phyloP scores from a whole-genome alignment of 2,329 filamentous ascomycete species.

The Emergomyces orientalis region DNA sequence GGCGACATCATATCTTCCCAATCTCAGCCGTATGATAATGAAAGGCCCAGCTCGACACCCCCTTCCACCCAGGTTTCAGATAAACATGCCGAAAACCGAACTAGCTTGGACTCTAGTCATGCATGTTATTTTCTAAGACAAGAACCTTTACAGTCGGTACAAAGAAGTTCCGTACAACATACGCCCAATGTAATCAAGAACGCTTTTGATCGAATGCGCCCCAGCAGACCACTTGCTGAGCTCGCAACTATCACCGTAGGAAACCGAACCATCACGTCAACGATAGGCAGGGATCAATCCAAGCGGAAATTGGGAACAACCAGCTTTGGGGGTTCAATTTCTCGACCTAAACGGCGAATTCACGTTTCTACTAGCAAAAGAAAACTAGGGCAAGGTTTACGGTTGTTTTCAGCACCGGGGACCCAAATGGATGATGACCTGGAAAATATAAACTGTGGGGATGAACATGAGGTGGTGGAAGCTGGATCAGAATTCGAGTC shows the following conservation, averaged over 20 bases:
- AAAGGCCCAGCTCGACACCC: not conserved
- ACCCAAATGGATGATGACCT: conserved; percentile 28
- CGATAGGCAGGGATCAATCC: conserved; percentile 47
- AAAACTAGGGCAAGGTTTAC: conserved; percentile 40
- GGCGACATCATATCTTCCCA: not conserved
- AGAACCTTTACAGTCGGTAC: not conserved
- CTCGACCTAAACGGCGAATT: conserved; percentile 33
- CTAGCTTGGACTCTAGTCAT: not conserved
- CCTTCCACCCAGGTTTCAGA: conserved; percentile 7
- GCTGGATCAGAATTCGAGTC: conserved; percentile 9
- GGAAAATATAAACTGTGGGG: conserved; percentile 11
- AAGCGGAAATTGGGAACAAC: conserved; percentile 27
- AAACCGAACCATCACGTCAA: conserved; percentile 54
- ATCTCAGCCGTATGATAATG: not conserved
- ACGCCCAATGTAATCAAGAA: conserved; percentile 44
- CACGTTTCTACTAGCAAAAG: conserved; percentile 30
- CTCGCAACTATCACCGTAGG: conserved; percentile 69
- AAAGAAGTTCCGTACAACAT: conserved; percentile 1
- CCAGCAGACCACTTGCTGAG: conserved; percentile 53
- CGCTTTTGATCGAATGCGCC: conserved; percentile 56
- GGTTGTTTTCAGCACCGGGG: conserved; percentile 48
- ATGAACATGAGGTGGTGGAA: conserved; percentile 19
- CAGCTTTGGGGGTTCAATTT: conserved; percentile 14
- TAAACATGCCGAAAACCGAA: conserved; percentile 9
- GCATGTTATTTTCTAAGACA: not conserved